Evolutionary conservation across 805 yeast genomes (phyloP).

Genomic region (Wickerhamomyces queroliae): DNA sequence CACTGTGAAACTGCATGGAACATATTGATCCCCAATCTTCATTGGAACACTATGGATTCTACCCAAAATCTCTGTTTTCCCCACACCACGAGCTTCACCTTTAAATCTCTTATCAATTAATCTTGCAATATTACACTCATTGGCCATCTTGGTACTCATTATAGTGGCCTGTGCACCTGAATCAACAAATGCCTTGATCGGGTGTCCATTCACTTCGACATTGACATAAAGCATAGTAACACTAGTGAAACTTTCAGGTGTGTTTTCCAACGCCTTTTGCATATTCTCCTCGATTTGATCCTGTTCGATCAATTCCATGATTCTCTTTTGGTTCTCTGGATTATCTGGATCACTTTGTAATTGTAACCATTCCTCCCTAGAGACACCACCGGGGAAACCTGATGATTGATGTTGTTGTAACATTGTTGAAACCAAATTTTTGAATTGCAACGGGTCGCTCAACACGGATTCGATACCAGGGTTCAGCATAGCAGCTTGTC

Average conservation of each 20-base stretch:
- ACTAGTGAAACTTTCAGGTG: constrained; percentile 84
- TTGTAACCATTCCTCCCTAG: constrained; percentile 41
- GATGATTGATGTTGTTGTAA: constrained; percentile 25
- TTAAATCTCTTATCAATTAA: constrained; percentile 73
- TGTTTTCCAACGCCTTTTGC: constrained; percentile 72
- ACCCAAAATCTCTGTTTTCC: constrained; percentile 72
- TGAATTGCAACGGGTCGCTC: constrained; percentile 44
- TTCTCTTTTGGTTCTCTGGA: constrained; percentile 60
- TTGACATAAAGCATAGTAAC: constrained; percentile 82
- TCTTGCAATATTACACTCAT: constrained; percentile 59
- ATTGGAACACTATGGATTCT: constrained; percentile 86
- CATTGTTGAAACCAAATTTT: constrained; percentile 29
- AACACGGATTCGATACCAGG: constrained; percentile 45
- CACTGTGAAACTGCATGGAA: constrained; percentile 67
- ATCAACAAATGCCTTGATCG: constrained; percentile 90
- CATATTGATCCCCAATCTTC: constrained; percentile 58
- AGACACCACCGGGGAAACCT: constrained; percentile 27
- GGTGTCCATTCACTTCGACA: constrained; percentile 70
- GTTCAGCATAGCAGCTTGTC: constrained; percentile 29
- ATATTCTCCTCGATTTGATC: constrained; percentile 76
- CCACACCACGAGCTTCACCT: constrained; percentile 91
- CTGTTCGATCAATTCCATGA: constrained; percentile 62
- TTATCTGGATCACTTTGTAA: constrained; percentile 63
- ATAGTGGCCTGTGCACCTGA: constrained; percentile 94
- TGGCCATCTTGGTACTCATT: constrained; percentile 73